These are phyloP conservation scores for Geotrichum reessii DNA, from an alignment of 1,139 yeast genomes.

Conservation along the genomic window DNA sequence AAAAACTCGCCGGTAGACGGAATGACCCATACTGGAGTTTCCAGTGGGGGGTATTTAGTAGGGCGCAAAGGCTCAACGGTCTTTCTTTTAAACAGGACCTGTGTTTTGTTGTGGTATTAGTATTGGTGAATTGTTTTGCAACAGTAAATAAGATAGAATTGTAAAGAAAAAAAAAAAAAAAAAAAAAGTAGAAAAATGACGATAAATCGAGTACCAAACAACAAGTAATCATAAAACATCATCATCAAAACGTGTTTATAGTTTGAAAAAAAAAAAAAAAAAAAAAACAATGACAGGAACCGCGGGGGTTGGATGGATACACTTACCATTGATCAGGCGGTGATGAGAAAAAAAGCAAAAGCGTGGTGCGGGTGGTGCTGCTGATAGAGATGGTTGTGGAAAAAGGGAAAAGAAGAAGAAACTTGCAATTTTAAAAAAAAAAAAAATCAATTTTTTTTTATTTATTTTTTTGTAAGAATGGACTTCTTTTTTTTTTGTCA, in stretches of 20 bases:
- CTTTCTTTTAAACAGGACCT: constrained; percentile 36
- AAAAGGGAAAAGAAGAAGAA: constrained; percentile 3
- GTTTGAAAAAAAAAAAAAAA: background rate
- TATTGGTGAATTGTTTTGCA: background rate
- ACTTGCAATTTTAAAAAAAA: background rate
- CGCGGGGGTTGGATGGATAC: background rate
- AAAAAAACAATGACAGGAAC: background rate
- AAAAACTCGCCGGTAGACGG: constrained; percentile 89
- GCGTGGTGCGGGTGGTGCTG: background rate
- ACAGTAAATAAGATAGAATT: background rate
- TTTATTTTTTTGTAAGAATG: background rate
- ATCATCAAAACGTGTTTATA: background rate
- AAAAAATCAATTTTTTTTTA: background rate
- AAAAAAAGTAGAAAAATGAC: background rate
- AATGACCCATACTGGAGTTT: constrained; percentile 55
- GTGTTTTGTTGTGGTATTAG: background rate
- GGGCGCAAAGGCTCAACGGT: constrained; percentile 32
- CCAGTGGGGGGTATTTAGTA: constrained; percentile 25
- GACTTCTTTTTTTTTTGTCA: background rate
- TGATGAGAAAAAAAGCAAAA: background rate
- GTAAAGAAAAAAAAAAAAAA: background rate
- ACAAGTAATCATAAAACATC: background rate
- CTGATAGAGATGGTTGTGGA: background rate
- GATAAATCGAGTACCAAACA: background rate
- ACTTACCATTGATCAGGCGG: background rate